Percentiles rank a stretch among this genome's conserved stretches.
These are phyloP conservation scores for Fraxinus quadrangulata DNA, from an alignment of 257 asterid genomes.

Conservation along the genomic window DNA sequence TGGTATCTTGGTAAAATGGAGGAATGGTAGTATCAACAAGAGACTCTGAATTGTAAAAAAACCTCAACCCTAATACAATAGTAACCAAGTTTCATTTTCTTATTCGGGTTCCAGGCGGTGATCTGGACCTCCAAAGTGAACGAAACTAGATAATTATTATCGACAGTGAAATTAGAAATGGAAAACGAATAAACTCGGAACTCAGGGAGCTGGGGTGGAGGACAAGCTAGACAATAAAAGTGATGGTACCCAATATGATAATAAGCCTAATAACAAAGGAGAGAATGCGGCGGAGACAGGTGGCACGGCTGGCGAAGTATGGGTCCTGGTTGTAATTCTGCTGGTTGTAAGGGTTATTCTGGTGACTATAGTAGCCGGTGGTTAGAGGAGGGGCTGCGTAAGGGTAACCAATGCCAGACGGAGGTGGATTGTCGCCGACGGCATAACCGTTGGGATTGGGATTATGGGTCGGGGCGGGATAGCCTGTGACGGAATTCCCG, in stretches of 20 bases:
- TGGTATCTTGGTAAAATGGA: constrained; percentile 65
- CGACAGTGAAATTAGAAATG: constrained; percentile 55
- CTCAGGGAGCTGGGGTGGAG: constrained; percentile 83
- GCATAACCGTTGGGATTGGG: constrained; percentile 43
- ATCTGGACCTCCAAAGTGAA: constrained; percentile 50
- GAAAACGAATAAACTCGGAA: constrained; percentile 67
- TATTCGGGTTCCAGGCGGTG: constrained; percentile 79
- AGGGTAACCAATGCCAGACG: constrained; percentile 57
- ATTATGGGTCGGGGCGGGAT: constrained; percentile 42
- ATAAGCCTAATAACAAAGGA: constrained; percentile 51
- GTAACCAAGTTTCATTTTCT: constrained; percentile 59
- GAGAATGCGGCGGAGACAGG: constrained; percentile 74
- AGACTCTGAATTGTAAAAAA: constrained; percentile 29
- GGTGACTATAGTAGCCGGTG: constrained; percentile 32
- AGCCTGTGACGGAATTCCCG: constrained; percentile 20
- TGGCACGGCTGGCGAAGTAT: constrained; percentile 56
- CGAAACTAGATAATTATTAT: constrained; percentile 41
- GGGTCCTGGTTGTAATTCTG: constrained; percentile 39
- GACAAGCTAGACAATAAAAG: constrained; percentile 79
- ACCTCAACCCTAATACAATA: constrained; percentile 48
- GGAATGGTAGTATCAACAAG: constrained; percentile 54
- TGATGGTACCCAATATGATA: constrained; percentile 51
- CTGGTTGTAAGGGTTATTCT: constrained; percentile 37
- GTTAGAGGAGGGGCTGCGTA: constrained; percentile 38
- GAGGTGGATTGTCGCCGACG: constrained; percentile 41